Evolutionary conservation across 371 early-diverging fungal genomes (phyloP).

Genomic region (Globomyces sp.): DNA sequence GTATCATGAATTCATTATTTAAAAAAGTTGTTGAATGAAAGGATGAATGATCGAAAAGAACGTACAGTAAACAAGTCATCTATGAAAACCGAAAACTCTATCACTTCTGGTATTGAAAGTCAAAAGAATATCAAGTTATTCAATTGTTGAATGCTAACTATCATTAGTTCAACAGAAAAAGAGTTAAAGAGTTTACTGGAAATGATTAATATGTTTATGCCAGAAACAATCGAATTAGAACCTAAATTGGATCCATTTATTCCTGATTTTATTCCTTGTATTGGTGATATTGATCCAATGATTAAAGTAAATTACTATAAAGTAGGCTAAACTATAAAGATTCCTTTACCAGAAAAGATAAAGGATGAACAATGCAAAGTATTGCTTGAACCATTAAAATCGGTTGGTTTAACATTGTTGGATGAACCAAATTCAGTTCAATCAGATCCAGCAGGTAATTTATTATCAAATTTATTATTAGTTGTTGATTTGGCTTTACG

Average conservation of each 20-base stretch:
- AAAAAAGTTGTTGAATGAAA: no score
- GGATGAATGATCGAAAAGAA: no score
- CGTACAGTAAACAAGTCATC: no score
- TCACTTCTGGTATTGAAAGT: no score
- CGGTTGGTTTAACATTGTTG: slow-evolving; percentile 34
- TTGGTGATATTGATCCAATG: slow-evolving; percentile 51
- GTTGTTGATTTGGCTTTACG: slow-evolving; percentile 32
- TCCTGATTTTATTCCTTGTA: slow-evolving; percentile 46
- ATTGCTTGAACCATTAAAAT: slow-evolving; percentile 4
- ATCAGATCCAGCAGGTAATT: slow-evolving; percentile 39
- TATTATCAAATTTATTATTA: not conserved
- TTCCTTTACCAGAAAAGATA: slow-evolving; percentile 27
- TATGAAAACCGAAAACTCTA: no score
- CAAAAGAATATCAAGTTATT: no score
- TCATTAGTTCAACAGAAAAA: not conserved
- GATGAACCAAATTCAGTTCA: slow-evolving; percentile 45
- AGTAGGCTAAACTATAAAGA: slow-evolving; percentile 15
- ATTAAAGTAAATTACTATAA: slow-evolving; percentile 30
- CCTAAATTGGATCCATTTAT: slow-evolving; percentile 39
- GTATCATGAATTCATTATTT: no score
- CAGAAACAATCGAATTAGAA: slow-evolving; percentile 32
- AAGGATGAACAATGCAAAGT: slow-evolving; percentile 10
- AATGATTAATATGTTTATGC: slow-evolving; percentile 35
- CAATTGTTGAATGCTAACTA: not conserved
- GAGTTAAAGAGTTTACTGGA: slow-evolving; percentile 37